A percentile compares a stretch with the other conserved stretches of the same genome.
These are phyloP conservation scores for Alternaria triticina DNA, from an alignment of 2,329 filamentous ascomycete species.

Conservation along the genomic window DNA sequence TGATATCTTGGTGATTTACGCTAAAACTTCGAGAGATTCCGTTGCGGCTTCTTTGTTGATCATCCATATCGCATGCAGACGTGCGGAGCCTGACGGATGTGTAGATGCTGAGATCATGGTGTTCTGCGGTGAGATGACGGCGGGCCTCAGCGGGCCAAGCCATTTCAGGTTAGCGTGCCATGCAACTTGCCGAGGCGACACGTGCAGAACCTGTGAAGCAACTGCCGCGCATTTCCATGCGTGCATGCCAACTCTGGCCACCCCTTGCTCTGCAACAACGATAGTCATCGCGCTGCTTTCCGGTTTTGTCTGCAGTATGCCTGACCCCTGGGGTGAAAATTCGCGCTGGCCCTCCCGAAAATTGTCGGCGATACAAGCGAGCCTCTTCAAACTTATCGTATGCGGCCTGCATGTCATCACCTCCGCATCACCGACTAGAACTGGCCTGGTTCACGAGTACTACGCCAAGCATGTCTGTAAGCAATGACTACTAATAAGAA, in stretches of 20 bases:
- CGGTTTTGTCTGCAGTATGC: background rate
- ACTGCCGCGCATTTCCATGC: constrained; percentile 2
- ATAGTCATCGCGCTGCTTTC: constrained; percentile 5
- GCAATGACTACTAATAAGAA: background rate
- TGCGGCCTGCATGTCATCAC: background rate
- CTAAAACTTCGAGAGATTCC: rapidly evolving
- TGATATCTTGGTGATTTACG: background rate
- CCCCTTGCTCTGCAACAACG: background rate
- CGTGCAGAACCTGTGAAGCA: background rate
- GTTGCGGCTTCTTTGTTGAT: background rate
- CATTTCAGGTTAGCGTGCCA: background rate
- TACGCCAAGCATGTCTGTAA: background rate
- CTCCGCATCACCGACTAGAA: background rate
- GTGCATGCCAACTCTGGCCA: background rate
- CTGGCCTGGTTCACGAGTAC: background rate
- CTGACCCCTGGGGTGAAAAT: background rate
- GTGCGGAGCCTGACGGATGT: background rate
- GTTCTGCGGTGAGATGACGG: background rate
- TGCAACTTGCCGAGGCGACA: constrained; percentile 10
- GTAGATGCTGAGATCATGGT: background rate
- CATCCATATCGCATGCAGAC: background rate
- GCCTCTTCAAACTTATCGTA: background rate
- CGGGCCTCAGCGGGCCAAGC: background rate
- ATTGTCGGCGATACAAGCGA: background rate
- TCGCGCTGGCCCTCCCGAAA: background rate